Conservation (phyloP, 805 yeast species). For the Candida yuanshanica region DNA sequence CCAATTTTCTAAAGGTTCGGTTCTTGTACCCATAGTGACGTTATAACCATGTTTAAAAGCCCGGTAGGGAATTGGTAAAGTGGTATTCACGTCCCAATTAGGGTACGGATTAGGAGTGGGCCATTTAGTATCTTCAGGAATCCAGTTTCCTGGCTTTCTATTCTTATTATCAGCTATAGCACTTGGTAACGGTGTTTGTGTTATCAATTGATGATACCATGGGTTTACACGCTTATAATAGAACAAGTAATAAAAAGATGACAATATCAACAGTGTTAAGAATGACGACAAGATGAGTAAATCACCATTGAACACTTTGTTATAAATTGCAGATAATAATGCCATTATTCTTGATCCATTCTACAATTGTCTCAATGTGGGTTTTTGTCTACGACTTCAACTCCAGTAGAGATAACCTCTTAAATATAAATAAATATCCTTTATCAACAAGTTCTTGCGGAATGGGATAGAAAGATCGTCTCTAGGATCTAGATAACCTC, state of each 20-base stretch:
- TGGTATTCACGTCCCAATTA: conserved; percentile 16
- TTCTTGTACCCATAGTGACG: conserved; percentile 65
- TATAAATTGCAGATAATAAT: not conserved
- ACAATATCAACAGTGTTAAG: not conserved
- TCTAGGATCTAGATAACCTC: no score
- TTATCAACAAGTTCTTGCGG: no score
- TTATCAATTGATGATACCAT: conserved; percentile 3
- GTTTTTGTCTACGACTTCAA: no score
- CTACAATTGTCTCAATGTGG: no score
- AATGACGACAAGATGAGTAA: not conserved
- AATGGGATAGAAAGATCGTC: no score
- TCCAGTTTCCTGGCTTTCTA: conserved; percentile 47
- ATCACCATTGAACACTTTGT: not conserved
- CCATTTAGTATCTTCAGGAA: conserved; percentile 42
- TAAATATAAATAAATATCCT: no score
- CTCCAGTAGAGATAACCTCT: no score
- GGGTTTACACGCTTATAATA: not conserved
- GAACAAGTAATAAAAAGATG: not conserved
- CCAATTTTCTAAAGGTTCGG: conserved; percentile 58
- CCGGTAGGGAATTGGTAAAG: conserved; percentile 20
- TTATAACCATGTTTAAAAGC: conserved; percentile 62
- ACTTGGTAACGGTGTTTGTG: conserved; percentile 26
- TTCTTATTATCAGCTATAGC: conserved; percentile 37
- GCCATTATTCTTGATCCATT: not conserved
- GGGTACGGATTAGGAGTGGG: conserved; percentile 45